A percentile compares a stretch with the other conserved stretches of the same genome.
phyloP scores from a whole-genome alignment of 129 eudicot genomes.

The Escallonia herrerae region DNA sequence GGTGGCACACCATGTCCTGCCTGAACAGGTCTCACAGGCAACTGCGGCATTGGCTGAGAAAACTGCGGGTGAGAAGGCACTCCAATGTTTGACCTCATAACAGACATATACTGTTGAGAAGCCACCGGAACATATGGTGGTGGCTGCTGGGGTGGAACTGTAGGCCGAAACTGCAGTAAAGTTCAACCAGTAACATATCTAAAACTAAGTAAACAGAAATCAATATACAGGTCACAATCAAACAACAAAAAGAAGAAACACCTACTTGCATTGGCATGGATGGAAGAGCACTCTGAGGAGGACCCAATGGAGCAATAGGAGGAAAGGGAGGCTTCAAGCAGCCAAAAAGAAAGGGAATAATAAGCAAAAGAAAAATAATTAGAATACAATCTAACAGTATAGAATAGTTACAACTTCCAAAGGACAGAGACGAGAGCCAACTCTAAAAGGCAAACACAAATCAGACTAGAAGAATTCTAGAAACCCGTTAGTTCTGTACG shows the following conservation, averaged over 20 bases:
- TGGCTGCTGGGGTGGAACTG: slow-evolving; percentile 47
- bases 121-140: slow-evolving; percentile 50
- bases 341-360: slow-evolving; percentile 9
- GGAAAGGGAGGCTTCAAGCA: slow-evolving; percentile 52
- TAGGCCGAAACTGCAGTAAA: slow-evolving; percentile 55
- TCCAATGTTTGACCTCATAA: slow-evolving; percentile 49
- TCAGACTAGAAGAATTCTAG: too few relatives aligned
- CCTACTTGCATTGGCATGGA: slow-evolving; percentile 72
- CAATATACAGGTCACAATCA: too few relatives aligned
- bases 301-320: slow-evolving; percentile 45
- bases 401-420: background rate
- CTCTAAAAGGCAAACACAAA: background rate
- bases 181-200: background rate
- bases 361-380: background rate
- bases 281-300: slow-evolving; percentile 56
- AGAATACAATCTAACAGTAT: background rate
- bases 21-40: slow-evolving; percentile 46
- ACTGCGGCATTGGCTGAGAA: slow-evolving; percentile 49
- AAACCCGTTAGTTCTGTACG: too few relatives aligned
- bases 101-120: slow-evolving; percentile 65
- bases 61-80: slow-evolving; percentile 39
- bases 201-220: too few relatives aligned
- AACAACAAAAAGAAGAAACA: background rate
- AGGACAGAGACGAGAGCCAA: background rate
- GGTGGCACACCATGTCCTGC: slow-evolving; percentile 37